A percentile compares a stretch with the other conserved stretches of the same genome.
Evolutionary conservation across 1,284 basidiomycete genomes (phyloP).

Genomic region (Leucoagaricus sp.): DNA sequence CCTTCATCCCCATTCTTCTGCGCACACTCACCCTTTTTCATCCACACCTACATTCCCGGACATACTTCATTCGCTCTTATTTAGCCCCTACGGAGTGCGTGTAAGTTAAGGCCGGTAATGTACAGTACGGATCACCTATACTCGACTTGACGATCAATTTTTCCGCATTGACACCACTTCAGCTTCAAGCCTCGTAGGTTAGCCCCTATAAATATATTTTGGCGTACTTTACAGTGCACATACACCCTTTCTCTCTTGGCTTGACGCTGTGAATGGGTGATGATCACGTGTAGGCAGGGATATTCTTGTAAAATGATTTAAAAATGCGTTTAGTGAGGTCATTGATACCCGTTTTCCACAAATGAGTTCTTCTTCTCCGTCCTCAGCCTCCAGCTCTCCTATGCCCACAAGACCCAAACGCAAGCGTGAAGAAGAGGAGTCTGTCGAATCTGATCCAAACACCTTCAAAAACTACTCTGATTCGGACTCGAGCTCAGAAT

Average conservation of each 20-base stretch:
- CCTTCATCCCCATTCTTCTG: neutral
- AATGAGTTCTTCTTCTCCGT: slow-evolving; percentile 12
- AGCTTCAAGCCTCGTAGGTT: neutral
- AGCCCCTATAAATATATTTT: neutral
- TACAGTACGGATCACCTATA: slow-evolving; percentile 3
- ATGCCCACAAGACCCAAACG: slow-evolving; percentile 2
- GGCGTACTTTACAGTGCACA: neutral
- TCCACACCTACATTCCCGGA: neutral
- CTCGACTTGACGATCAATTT: neutral
- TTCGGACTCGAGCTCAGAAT: neutral
- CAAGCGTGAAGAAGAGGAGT: neutral
- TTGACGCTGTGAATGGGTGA: neutral
- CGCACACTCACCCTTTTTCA: slow-evolving; percentile 2
- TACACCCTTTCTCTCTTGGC: neutral
- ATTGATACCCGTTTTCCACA: neutral
- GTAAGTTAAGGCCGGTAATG: slow-evolving; percentile 3
- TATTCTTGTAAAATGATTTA: too few species aligned
- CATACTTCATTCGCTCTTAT: neutral
- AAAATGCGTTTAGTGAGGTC: neutral
- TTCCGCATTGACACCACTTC: neutral
- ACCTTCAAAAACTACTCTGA: slow-evolving; percentile 1
- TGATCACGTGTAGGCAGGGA: neutral
- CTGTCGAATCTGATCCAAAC: slow-evolving; percentile 2
- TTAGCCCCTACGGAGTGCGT: neutral
- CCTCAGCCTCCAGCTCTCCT: neutral